phyloP scores from a whole-genome alignment of 306 rosid species.

The Vigna angularis region DNA sequence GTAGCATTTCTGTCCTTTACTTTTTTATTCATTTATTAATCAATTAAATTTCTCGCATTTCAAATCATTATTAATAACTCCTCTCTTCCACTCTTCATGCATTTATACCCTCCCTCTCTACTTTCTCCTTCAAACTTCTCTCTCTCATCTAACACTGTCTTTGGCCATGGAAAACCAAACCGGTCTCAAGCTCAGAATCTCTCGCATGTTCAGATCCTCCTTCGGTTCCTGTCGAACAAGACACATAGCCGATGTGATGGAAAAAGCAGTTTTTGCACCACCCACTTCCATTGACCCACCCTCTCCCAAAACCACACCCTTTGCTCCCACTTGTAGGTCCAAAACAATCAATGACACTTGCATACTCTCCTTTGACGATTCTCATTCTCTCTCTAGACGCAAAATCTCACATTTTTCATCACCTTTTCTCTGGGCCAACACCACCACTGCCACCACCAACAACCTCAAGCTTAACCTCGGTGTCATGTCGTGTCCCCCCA shows the following conservation, averaged over 20 bases:
- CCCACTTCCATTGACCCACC: constrained; percentile 38
- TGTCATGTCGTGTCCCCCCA: constrained; percentile 52
- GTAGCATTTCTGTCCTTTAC: constrained; percentile 25
- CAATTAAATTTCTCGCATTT: neutral
- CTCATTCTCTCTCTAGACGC: constrained; percentile 56
- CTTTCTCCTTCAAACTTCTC: constrained; percentile 29
- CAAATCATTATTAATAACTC: constrained; percentile 36
- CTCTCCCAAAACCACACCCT: constrained; percentile 47
- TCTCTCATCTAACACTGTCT: neutral
- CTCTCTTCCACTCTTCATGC: constrained; percentile 53
- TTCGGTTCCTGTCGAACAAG: constrained; percentile 80
- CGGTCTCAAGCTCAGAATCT: constrained; percentile 70
- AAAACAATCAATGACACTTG: constrained; percentile 37
- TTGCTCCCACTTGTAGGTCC: constrained; percentile 59
- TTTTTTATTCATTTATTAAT: neutral
- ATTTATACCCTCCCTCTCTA: constrained; percentile 35
- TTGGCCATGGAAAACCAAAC: constrained; percentile 70
- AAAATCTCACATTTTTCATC: constrained; percentile 57
- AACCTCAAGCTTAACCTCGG: constrained; percentile 1
- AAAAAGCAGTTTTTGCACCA: constrained; percentile 60
- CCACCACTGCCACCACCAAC: neutral
- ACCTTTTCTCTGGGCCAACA: constrained; percentile 43
- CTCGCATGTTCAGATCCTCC: constrained; percentile 87
- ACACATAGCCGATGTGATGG: constrained; percentile 66
- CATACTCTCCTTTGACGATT: constrained; percentile 46